These are phyloP conservation scores for Naganishia liquefaciens DNA, from an alignment of 1,284 basidiomycete genomes.

Conservation along the genomic window DNA sequence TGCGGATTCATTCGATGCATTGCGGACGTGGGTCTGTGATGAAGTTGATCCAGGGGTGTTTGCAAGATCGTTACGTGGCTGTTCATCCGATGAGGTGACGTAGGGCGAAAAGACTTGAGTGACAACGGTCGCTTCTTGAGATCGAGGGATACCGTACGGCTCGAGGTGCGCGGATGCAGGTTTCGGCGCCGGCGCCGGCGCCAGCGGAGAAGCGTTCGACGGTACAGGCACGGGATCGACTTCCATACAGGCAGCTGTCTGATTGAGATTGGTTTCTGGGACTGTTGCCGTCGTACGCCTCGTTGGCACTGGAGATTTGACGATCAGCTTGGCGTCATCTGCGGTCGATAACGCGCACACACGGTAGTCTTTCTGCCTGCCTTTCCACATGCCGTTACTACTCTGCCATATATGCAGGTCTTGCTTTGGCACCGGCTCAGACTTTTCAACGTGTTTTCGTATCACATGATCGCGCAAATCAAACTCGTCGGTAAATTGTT, in stretches of 20 bases:
- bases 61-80: not conserved
- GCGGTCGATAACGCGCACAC: not conserved
- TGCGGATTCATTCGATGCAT: constrained; percentile 17
- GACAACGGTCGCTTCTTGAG: constrained; percentile 17
- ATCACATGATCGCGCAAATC: constrained; percentile 3
- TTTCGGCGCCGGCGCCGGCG: not conserved
- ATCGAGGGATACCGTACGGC: constrained; percentile 17
- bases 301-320: no score
- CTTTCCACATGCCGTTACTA: constrained; percentile 3
- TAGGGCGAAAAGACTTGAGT: constrained; percentile 19
- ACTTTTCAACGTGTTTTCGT: not conserved
- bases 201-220: not conserved
- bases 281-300: not conserved
- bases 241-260: not conserved
- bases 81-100: constrained; percentile 24
- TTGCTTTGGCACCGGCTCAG: not conserved
- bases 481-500: constrained; percentile 1
- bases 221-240: not conserved
- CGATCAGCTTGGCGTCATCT: not conserved
- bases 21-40: constrained; percentile 9
- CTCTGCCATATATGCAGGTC: constrained; percentile 14
- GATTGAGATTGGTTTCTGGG: not conserved
- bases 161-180: constrained; percentile 5
- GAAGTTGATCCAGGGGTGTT: not conserved
- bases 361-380: constrained; percentile 5